Evolutionary conservation across 768 basidiomycete genomes (phyloP), one percentile per base, ranked within the genome.

Genomic region (Leccinum variicolor): DNA sequence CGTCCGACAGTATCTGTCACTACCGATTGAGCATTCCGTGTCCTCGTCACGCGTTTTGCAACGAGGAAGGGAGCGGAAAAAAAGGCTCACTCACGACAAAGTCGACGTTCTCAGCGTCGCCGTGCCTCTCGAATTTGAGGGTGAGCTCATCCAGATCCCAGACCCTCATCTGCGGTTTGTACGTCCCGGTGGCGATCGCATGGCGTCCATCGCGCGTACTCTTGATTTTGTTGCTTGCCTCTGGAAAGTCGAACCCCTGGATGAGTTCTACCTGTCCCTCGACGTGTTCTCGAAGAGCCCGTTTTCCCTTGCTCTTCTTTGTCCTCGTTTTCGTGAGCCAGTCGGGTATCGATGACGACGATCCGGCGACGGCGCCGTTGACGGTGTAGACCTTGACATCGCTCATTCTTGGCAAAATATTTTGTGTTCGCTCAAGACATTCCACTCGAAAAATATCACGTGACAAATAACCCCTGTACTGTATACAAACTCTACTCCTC

Each of bases 211-310:
- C 95, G 39, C 88, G 78, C 3, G 95, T 98, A 5, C 89, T 89
- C 73, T 87, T 94, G 65, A 99, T 81, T 64, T 85, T 86, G 74
- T 93, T 95, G 70, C 92, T 93, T 15, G 95, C 94, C 70, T 98
- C 94, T 8, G 97, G 95, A 64, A 99, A 98, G 67, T 96, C 93
- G 72, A 98, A 97, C 56, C 94, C 90, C 68, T 99, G 94, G 51
- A 94, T 87, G 62, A 96, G 88, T 70, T 96, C 92, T 64, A 97
- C 84, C 28, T 88, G 85, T 2, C 91, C 90, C 67, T 95, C 86
- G 39, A 91, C 75, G 53, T 90, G 88, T 64, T 94, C 92, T 59
- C 83, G 79, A 3, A 77, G 64, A 0, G 81, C 83, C 36, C 85
- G 80, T 70, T 90, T 91, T 19, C 80, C 81, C 53, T 62, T 69